Evolutionary conservation across 441 rosid genomes (phyloP).

Genomic region (Omphalea diandra): DNA sequence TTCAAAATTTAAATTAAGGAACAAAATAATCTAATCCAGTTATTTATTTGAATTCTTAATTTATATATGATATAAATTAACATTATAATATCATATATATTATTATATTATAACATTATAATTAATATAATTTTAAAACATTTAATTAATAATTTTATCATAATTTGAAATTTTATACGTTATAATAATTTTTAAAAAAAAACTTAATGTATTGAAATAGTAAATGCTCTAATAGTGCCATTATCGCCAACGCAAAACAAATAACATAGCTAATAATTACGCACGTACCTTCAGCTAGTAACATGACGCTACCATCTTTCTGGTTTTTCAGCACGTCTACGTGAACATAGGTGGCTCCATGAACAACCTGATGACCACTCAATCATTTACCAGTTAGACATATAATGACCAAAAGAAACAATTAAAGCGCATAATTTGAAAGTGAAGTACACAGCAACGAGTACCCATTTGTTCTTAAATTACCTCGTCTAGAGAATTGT

Average conservation of each 20-base stretch:
- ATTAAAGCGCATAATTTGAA: too few relatives aligned
- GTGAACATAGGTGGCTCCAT: slow-evolving; percentile 59
- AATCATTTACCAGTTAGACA: background rate
- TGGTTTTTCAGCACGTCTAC: slow-evolving; percentile 44
- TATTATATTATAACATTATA: too few relatives aligned
- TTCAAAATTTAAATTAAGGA: too few relatives aligned
- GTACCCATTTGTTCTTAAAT: slow-evolving; percentile 25
- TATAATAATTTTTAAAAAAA: too few relatives aligned
- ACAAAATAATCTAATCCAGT: too few relatives aligned
- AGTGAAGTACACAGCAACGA: background rate
- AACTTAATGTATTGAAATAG: background rate
- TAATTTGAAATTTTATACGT: too few relatives aligned
- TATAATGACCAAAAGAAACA: background rate
- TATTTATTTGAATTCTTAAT: too few relatives aligned
- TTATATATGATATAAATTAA: too few relatives aligned
- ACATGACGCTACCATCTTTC: slow-evolving; percentile 45
- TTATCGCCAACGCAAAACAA: background rate
- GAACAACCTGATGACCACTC: slow-evolving; percentile 36
- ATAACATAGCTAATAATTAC: background rate
- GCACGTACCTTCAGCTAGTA: slow-evolving; percentile 51
- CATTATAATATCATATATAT: too few relatives aligned
- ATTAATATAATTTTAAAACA: too few relatives aligned
- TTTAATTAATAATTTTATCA: too few relatives aligned
- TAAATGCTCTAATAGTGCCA: background rate
- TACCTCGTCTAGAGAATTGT: slow-evolving; percentile 66